Conservation (phyloP, 176 grass and related monocot genomes). For the Lolium perenne region DNA sequence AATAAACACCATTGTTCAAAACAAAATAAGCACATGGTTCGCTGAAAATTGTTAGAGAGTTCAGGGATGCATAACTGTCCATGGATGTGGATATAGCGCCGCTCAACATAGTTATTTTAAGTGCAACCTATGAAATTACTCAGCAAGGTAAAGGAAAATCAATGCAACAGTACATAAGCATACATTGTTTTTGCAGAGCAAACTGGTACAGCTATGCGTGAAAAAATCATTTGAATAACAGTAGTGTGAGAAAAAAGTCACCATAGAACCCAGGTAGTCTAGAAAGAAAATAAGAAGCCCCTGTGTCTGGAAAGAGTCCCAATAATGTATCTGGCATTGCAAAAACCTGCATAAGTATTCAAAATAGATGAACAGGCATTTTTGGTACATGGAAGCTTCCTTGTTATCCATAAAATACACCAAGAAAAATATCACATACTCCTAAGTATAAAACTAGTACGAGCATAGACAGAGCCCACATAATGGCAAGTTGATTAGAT, state of each 20-base stretch:
- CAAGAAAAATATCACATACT: conserved; percentile 4
- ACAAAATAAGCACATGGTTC: conserved; percentile 18
- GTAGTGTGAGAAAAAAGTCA: conserved; percentile 46
- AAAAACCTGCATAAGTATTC: conserved; percentile 69
- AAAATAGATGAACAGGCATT: conserved; percentile 20
- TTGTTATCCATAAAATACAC: not conserved
- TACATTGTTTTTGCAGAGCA: not conserved
- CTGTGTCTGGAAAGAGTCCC: conserved; percentile 93
- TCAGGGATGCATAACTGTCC: not conserved
- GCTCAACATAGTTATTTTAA: not conserved
- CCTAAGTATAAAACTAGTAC: conserved; percentile 7
- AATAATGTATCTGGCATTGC: conserved; percentile 96
- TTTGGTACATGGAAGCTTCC: not conserved
- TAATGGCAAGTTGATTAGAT: not conserved
- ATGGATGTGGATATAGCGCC: conserved; percentile 22
- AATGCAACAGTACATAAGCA: not conserved
- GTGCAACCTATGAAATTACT: not conserved
- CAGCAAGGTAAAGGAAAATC: too few species aligned
- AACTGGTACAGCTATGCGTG: conserved; percentile 9
- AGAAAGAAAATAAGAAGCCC: conserved; percentile 94
- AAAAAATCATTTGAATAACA: conserved; percentile 36
- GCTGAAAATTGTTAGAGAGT: conserved; percentile 1
- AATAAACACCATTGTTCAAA: conserved; percentile 22
- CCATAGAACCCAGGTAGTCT: conserved; percentile 85
- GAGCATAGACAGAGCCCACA: conserved; percentile 20